phyloP scores from a whole-genome alignment of 306 rosid genomes.

The Luffa acutangula region DNA sequence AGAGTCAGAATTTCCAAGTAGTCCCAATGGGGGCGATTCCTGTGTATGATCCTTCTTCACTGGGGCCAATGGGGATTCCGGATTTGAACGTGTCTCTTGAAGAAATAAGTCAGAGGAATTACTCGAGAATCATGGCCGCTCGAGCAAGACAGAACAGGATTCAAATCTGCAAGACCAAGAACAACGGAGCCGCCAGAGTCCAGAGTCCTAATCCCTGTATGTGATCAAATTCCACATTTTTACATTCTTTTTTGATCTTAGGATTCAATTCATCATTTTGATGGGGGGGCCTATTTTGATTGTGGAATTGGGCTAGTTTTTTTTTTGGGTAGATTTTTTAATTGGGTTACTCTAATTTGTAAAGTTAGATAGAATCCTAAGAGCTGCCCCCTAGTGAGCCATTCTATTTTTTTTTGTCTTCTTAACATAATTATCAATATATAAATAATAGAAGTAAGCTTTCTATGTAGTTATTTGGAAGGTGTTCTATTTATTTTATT shows the following conservation, averaged over 20 bases:
- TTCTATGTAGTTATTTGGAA: background rate
- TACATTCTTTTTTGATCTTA: background rate
- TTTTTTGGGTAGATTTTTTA: background rate
- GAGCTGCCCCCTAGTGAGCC: background rate
- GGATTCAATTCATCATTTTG: background rate
- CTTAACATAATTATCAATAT: background rate
- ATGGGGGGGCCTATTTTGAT: background rate
- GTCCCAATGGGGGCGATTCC: background rate
- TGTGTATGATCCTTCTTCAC: constrained; percentile 1
- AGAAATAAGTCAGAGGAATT: constrained; percentile 3
- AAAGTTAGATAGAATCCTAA: background rate
- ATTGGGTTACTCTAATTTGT: background rate
- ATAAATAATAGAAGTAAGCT: background rate
- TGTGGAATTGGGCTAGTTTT: background rate
- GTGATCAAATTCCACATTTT: background rate
- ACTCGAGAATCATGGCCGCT: constrained; percentile 21
- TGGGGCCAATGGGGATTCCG: constrained; percentile 24
- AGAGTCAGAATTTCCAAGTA: background rate
- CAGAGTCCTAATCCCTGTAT: constrained; percentile 3
- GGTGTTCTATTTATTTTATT: too few relatives aligned
- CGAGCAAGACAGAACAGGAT: constrained; percentile 40
- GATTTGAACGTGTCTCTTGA: constrained; percentile 33
- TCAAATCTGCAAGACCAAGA: constrained; percentile 35
- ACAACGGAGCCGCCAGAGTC: constrained; percentile 8
- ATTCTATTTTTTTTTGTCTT: background rate